A percentile compares a stretch with the other conserved stretches of the same genome.
Conservation (phyloP, 2,329 filamentous ascomycete genomes). For the Ilyonectria destructans region DNA sequence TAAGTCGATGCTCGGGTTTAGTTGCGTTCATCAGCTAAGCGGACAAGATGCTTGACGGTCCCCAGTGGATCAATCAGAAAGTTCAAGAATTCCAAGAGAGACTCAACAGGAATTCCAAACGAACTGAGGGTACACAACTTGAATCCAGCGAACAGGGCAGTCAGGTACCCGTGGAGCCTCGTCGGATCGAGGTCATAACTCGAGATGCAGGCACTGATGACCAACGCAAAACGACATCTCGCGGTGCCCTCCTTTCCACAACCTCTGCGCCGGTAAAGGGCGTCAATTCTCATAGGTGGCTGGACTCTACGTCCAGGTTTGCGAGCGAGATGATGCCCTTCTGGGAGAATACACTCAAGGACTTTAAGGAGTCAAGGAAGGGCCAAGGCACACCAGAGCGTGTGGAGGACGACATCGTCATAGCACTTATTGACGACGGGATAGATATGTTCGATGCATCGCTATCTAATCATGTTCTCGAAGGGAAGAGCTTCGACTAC, state of each 20-base stretch:
- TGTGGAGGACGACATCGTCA: conserved; percentile 8
- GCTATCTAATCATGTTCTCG: conserved; percentile 9
- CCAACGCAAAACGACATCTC: neutral
- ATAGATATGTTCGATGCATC: conserved; percentile 14
- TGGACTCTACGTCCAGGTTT: conserved; percentile 21
- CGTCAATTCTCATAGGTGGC: conserved; percentile 22
- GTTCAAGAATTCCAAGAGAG: conserved; percentile 2
- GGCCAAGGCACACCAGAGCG: conserved; percentile 1
- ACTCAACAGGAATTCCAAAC: neutral
- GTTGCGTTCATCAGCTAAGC: neutral
- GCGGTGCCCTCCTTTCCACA: neutral
- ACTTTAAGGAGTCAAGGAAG: neutral
- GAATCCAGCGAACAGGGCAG: neutral
- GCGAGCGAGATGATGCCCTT: neutral
- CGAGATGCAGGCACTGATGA: neutral
- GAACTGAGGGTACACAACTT: neutral
- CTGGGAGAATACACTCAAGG: neutral
- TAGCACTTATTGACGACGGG: conserved; percentile 30
- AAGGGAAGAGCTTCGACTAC: conserved; percentile 30
- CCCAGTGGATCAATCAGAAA: neutral
- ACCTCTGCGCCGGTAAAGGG: neutral
- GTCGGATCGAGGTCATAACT: conserved; percentile 1
- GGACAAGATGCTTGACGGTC: neutral
- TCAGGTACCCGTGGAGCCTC: neutral
- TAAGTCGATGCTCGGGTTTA: conserved; percentile 3